phyloP scores from a whole-genome alignment of 2,329 filamentous ascomycete species.

The Ophiostoma australiae region DNA sequence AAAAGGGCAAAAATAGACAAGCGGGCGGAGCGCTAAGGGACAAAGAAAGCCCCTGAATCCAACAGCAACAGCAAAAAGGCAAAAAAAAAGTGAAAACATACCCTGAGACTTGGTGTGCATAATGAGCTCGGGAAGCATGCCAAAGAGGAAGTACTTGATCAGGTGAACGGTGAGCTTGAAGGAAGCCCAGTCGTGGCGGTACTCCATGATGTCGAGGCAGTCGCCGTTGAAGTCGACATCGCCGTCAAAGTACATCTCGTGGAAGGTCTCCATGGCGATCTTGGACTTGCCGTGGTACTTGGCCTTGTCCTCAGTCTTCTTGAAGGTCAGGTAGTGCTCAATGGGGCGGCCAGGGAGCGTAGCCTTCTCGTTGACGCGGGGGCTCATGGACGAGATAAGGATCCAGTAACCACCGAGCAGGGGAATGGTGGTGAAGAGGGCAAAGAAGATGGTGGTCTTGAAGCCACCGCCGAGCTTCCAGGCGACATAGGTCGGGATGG shows the following conservation, averaged over 20 bases:
- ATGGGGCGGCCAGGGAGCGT: slow-evolving; percentile 79
- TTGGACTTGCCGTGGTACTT: slow-evolving; percentile 75
- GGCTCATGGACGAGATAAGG: slow-evolving; percentile 70
- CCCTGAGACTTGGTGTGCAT: slow-evolving; percentile 29
- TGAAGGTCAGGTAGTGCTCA: slow-evolving; percentile 86
- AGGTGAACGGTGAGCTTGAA: slow-evolving; percentile 50
- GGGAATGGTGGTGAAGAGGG: slow-evolving; percentile 70
- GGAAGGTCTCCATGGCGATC: slow-evolving; percentile 88
- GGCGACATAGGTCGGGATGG: slow-evolving; percentile 73
- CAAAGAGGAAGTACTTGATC: slow-evolving; percentile 28
- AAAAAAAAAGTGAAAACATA: slow-evolving; percentile 3
- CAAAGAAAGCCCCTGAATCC: not conserved
- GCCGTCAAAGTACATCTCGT: slow-evolving; percentile 96
- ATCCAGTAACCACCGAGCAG: slow-evolving; percentile 81
- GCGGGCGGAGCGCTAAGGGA: not conserved
- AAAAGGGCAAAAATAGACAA: not conserved
- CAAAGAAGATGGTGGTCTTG: slow-evolving; percentile 84
- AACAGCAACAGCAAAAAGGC: not conserved
- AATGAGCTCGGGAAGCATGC: slow-evolving; percentile 29
- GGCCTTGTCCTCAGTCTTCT: slow-evolving; percentile 53
- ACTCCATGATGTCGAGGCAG: slow-evolving; percentile 81
- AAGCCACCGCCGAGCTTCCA: slow-evolving; percentile 80
- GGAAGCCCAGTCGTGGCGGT: slow-evolving; percentile 86
- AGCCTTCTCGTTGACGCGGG: slow-evolving; percentile 89
- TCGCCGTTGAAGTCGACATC: slow-evolving; percentile 96